Evolutionary conservation across 495 filamentous ascomycete species (phyloP), one percentile per base, ranked within the genome.

Genomic region (Aspergillus bridgeri): DNA sequence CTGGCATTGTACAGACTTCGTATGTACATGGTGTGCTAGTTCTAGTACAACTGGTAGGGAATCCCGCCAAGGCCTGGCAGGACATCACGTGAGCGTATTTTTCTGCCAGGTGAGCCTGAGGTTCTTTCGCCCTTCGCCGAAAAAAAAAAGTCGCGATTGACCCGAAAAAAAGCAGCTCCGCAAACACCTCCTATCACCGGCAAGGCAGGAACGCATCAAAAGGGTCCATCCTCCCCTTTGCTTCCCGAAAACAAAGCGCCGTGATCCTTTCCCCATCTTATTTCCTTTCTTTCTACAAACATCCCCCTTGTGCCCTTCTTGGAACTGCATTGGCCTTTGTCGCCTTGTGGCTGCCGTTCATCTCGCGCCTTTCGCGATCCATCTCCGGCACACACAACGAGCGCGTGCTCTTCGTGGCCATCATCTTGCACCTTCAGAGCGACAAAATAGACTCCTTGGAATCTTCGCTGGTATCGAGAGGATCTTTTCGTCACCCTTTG

Each of bases 51-150:
- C n/a, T n/a, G n/a, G 49, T 2, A 43, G 51, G 43, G 57, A 48
- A 47, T 54, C 47, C 19, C 53, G 63, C 60, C 59, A 62, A 62
- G 63, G 44, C 58, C 60, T 48, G 53, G 60, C 58, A 44, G 50
- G 6, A 3, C n/a, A 50, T 63, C 64, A 66, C 64, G 64, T 66
- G 64, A 66, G 48, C 1, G 52, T 59, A 53, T 62, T 66, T 63
- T 60, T 66, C 49, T 59, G 48, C 48, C 48, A 57, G 33, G 27
- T 38, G 42, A 53, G 33, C 54, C 49, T 54, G n/a, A n/a, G n/a
- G n/a, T 58, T 45, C 33, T 38, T 38, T 38, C 33, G 33, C 33
- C 33, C 33, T 38, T 38, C 47, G 52, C 23, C 53, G 52, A 54
- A 54, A 46, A 51, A 25, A 25, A 45, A 54, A 58, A 65, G 60